Evolutionary conservation across 768 basidiomycete genomes (phyloP), one percentile per base, ranked within the genome.

Genomic region (Kwoniella heveanensis): DNA sequence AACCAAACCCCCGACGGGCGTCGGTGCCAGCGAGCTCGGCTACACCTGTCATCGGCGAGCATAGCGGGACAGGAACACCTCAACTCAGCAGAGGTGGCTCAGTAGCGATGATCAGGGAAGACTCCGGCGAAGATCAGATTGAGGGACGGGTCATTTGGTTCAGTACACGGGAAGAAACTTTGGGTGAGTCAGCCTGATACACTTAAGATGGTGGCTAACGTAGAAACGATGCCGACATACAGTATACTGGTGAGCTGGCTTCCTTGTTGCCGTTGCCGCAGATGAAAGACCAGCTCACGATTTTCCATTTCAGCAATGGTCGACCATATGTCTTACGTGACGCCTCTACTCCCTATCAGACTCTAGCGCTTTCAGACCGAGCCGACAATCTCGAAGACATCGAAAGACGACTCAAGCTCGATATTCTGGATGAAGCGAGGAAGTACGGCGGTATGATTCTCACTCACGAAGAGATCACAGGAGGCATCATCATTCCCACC

Each of bases 311-410:
- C 26, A 78, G 79, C 54, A 76, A 76, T 46, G 76, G 79, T 26
- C 65, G 92, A 49, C 92, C 96, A 0, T 98, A 95, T 76, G 93
- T 97, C 2, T 82, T 97, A 26, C 85, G 94, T 46, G 92, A 97
- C 77, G 87, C 90, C 1, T 84, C 91, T 10, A 87, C 90, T 65
- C 93, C 93, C 2, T 85, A 89, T 57, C 85, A 85, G 47, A 90
- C 88, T 0, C 83, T 96, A 55, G 82, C 87, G 13, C 80, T 97
- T 32, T 93, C 92, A 24, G 91, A 95, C 80, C 85, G 96, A n/a
- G 90, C 92, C 1, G 90, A 92, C 80, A 96, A 94, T 74, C 83
- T 98, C 10, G 96, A 97, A 76, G 92, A 88, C 0, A 95, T 98
- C 60, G 96, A 78, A 58, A 82, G 83, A 51, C 86, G 95, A 53